These are phyloP conservation scores for Panellus pusillus DNA, from an alignment of 768 basidiomycete species.

Conservation along the genomic window DNA sequence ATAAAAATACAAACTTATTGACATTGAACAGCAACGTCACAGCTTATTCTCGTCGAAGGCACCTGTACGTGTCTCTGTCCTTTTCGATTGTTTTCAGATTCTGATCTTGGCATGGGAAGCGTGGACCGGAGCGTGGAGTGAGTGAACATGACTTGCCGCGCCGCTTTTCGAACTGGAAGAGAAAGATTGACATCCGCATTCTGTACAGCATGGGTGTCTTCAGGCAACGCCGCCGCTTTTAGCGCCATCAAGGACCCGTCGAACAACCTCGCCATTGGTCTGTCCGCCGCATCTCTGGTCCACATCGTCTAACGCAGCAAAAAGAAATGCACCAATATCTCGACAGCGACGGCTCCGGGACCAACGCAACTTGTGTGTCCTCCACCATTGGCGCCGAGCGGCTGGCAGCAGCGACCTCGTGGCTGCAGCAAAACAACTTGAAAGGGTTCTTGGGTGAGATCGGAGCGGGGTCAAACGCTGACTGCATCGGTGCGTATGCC, in stretches of 20 bases:
- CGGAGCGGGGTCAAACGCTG: slow-evolving; percentile 47
- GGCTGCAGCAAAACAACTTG: slow-evolving; percentile 58
- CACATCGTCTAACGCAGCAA: background rate
- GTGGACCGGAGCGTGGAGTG: slow-evolving; percentile 63
- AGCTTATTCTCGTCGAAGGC: slow-evolving; percentile 49
- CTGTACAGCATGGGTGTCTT: slow-evolving; percentile 49
- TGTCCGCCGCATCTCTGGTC: slow-evolving; percentile 6
- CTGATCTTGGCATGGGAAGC: slow-evolving; percentile 26
- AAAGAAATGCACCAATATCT: slow-evolving; percentile 73
- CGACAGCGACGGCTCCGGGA: slow-evolving; percentile 63
- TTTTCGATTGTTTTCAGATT: background rate
- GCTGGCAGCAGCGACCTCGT: slow-evolving; percentile 52
- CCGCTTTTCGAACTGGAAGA: no score
- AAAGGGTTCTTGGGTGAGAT: slow-evolving; percentile 69
- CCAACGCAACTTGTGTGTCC: slow-evolving; percentile 52
- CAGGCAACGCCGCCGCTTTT: slow-evolving; percentile 55
- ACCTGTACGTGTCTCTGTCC: slow-evolving; percentile 15
- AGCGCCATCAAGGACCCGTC: slow-evolving; percentile 56
- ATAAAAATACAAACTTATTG: no score
- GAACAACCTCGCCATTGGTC: slow-evolving; percentile 61
- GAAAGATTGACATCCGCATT: background rate
- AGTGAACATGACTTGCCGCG: slow-evolving; percentile 8
- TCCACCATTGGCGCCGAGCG: slow-evolving; percentile 61
- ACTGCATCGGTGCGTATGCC: slow-evolving; percentile 14
- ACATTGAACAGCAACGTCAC: slow-evolving; percentile 30